Evolutionary conservation across 2,329 filamentous ascomycete species (phyloP).

Genomic region (Scleromitrula shiraiana): DNA sequence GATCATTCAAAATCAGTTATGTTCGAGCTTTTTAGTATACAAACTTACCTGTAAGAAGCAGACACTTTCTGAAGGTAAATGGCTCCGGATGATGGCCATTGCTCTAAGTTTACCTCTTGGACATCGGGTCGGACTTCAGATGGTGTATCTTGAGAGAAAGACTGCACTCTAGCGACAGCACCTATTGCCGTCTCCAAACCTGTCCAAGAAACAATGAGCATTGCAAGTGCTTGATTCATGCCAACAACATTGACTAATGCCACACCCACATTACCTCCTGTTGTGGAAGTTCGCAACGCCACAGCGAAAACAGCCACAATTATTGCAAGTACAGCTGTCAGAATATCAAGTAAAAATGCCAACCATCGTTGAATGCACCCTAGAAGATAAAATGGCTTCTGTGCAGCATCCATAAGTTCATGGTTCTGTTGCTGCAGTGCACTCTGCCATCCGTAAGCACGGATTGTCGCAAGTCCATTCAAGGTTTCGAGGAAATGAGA

Average conservation of each 20-base stretch:
- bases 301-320: conserved; percentile 17
- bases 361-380: conserved; percentile 52
- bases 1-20: not conserved
- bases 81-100: conserved; percentile 18
- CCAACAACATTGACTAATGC: conserved; percentile 18
- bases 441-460: conserved; percentile 27
- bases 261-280: conserved; percentile 16
- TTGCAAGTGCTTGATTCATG: conserved; percentile 16
- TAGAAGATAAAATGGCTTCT: conserved; percentile 49
- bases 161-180: conserved; percentile 46
- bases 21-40: not conserved
- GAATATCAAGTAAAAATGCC: conserved; percentile 43
- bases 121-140: conserved; percentile 30
- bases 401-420: conserved; percentile 40
- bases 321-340: conserved; percentile 20
- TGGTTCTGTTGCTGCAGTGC: conserved; percentile 30
- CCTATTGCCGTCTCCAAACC: conserved; percentile 50
- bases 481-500: conserved; percentile 38
- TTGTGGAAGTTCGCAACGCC: conserved; percentile 11
- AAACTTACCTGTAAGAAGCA: conserved; percentile 19
- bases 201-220: conserved; percentile 37
- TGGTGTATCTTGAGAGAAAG: conserved; percentile 38
- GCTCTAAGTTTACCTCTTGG: not conserved
- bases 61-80: conserved; percentile 20
- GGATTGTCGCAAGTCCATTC: conserved; percentile 36